These are phyloP conservation scores for Ustilago lituana DNA, from an alignment of 1,284 basidiomycete genomes.

Conservation along the genomic window DNA sequence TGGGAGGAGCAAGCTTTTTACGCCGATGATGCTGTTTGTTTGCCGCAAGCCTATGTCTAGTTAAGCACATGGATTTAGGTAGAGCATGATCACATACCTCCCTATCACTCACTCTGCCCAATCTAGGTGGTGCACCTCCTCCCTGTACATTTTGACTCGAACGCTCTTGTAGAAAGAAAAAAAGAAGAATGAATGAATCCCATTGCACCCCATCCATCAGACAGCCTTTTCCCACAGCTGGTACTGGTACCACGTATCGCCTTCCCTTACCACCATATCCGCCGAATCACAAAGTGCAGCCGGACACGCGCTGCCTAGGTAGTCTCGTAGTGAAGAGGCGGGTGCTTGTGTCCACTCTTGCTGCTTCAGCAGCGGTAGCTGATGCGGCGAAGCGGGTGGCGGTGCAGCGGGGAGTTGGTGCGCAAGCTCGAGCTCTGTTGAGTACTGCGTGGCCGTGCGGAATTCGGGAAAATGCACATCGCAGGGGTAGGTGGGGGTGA, in stretches of 20 bases:
- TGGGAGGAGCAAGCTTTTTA: conserved; percentile 81
- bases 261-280: conserved; percentile 33
- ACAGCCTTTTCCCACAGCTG: conserved; percentile 39
- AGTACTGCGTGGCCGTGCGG: conserved; percentile 58
- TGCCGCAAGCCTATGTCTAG: conserved; percentile 35
- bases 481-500: conserved; percentile 80
- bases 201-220: not conserved
- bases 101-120: too few species aligned
- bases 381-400: too few species aligned
- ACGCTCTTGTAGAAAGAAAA: conserved; percentile 10
- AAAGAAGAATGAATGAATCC: conserved; percentile 1
- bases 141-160: not conserved
- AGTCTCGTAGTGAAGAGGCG: conserved; percentile 11
- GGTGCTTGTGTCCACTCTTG: conserved; percentile 31
- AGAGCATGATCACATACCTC: too few species aligned
- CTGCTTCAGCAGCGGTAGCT: conserved; percentile 13
- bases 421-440: conserved; percentile 20
- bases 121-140: too few species aligned
- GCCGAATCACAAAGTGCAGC: conserved; percentile 5
- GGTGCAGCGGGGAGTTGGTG: too few species aligned
- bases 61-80: conserved; percentile 5
- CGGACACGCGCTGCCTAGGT: conserved; percentile 28
- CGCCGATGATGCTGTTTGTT: conserved; percentile 65
- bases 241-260: conserved; percentile 36
- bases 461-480: conserved; percentile 88